A percentile compares a stretch with the other conserved stretches of the same genome.
Evolutionary conservation across 2,329 filamentous ascomycete genomes (phyloP).

Genomic region (Alternaria arborescens): DNA sequence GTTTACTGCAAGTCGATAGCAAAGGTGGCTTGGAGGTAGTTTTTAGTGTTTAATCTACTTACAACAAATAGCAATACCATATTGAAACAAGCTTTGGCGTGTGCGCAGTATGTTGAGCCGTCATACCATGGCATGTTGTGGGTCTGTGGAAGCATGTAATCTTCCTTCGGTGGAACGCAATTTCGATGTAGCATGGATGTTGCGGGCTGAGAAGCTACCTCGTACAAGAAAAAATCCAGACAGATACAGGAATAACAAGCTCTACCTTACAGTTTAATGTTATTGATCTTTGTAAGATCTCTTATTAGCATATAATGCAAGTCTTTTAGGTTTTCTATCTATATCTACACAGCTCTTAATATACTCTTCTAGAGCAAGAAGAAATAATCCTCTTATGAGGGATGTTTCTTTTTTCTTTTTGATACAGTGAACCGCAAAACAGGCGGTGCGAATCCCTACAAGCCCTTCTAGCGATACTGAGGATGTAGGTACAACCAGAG

Average conservation of each 20-base stretch:
- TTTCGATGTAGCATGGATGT: neutral
- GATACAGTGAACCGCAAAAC: neutral
- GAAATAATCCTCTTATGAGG: no score
- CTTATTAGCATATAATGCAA: no score
- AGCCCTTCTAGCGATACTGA: neutral
- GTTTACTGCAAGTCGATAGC: slow-evolving; percentile 15
- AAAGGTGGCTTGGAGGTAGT: slow-evolving; percentile 22
- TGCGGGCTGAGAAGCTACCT: neutral
- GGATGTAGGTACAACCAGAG: neutral
- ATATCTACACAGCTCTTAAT: no score
- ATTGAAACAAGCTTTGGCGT: neutral
- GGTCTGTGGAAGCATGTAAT: neutral
- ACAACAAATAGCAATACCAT: slow-evolving; percentile 2
- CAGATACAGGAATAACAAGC: no score
- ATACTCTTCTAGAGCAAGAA: no score
- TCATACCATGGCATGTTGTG: neutral
- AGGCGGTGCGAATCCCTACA: neutral
- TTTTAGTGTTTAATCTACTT: slow-evolving; percentile 23
- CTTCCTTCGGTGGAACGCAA: neutral
- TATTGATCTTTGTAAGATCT: no score
- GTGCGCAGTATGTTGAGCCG: neutral
- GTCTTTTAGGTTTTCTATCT: no score
- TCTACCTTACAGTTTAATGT: no score
- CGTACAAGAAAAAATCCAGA: no score
- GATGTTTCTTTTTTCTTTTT: no score